Evolutionary conservation across 768 basidiomycete genomes (phyloP), one percentile per base, ranked within the genome.

Genomic region (Serendipita sp.): DNA sequence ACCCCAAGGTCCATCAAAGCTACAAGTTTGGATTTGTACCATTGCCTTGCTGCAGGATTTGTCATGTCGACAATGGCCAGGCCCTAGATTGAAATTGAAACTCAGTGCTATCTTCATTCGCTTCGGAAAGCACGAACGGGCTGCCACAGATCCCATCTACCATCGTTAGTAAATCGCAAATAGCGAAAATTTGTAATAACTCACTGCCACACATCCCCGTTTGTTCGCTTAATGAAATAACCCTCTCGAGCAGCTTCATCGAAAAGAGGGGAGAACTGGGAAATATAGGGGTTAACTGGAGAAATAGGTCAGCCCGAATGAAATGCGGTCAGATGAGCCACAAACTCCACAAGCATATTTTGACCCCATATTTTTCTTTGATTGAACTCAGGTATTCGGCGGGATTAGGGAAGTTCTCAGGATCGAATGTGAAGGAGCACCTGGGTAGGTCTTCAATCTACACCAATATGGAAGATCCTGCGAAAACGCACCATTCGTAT

Each of bases 401-500:
- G 0, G 86, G 86, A 69, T 89, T 80, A 3, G 86, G 85, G 77
- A 89, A 89, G 69, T 82, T 81, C 35, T 85, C 84, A 1, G 85
- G 83, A 69, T 88, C 86, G 70, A 87, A 88, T 0, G 84, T 85
- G 74, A 88, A 89, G 11, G 83, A 84, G 68, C 83, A 85, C 82
- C 83, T 84, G 54, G 18, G 47, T 32, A 36, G 10, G 28, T n/a
- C 16, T 3, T n/a, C 23, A 36, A 3, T 10, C 18, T 60, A 51
- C 44, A 54, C 45, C 11, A 18, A 13, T 46, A 46, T 18, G 45
- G 11, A 13, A 46, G 45, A 13, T 18, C 18, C 45, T 46, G 36
- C 13, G 30, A 58, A 67, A 18, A 23, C 32, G 18, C 18, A 68
- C 64, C 65, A 65, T 62, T 67, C 45, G 44, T 66, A 69, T 36